phyloP scores from a whole-genome alignment of 768 basidiomycete species.

The Chalciporus piperatus region DNA sequence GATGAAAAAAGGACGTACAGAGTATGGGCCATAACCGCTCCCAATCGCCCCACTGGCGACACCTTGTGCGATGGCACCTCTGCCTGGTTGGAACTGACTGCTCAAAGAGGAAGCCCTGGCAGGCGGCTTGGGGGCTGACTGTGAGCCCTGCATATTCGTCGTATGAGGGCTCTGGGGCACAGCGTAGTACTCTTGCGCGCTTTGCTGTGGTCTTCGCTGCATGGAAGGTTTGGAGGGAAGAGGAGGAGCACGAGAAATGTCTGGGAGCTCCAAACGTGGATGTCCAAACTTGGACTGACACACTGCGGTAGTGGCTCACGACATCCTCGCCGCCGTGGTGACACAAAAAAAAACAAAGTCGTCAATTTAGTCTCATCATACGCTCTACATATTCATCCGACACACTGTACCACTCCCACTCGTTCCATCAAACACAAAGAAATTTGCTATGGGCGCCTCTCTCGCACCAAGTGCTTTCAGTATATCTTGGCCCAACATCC shows the following conservation, averaged over 20 bases:
- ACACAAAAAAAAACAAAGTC: not conserved
- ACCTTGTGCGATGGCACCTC: slow-evolving; percentile 64
- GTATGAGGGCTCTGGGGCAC: slow-evolving; percentile 63
- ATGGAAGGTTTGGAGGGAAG: slow-evolving; percentile 24
- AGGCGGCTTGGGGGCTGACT: slow-evolving; percentile 23
- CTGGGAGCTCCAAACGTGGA: slow-evolving; percentile 21
- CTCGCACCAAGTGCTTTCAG: slow-evolving; percentile 87
- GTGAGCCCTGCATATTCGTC: slow-evolving; percentile 28
- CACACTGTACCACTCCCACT: slow-evolving; percentile 73
- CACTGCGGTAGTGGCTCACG: too few relatives aligned
- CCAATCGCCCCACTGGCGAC: slow-evolving; percentile 82
- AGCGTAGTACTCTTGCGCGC: slow-evolving; percentile 57
- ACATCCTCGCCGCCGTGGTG: too few relatives aligned
- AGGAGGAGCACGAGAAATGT: slow-evolving; percentile 9
- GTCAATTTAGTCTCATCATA: not conserved
- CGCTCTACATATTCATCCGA: slow-evolving; percentile 42
- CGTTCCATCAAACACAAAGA: slow-evolving; percentile 84
- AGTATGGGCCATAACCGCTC: slow-evolving; percentile 81
- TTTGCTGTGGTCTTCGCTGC: slow-evolving; percentile 44
- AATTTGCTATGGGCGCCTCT: slow-evolving; percentile 91
- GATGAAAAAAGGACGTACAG: slow-evolving; percentile 45
- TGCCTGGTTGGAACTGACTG: slow-evolving; percentile 35
- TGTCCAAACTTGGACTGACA: slow-evolving; percentile 21
- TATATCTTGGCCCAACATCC: slow-evolving; percentile 92
- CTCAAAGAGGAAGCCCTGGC: slow-evolving; percentile 27